phyloP scores from a whole-genome alignment of 345 rosid species.

The Populus euphratica region DNA sequence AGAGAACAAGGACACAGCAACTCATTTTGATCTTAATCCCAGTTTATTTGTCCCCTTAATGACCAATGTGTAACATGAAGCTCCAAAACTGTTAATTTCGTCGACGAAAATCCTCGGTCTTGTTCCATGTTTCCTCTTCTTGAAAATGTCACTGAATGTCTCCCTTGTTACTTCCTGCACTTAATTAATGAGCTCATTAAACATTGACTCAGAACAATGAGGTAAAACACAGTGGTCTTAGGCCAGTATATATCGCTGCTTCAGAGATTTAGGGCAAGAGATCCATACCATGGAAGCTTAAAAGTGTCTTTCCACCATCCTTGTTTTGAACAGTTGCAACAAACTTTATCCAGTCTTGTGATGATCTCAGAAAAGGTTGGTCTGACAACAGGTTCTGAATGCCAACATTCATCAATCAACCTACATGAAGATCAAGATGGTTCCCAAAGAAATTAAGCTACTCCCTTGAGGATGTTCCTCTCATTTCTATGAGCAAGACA shows the following conservation, averaged over 20 bases:
- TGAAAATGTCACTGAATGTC: neutral
- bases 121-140: neutral
- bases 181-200: too few relatives aligned
- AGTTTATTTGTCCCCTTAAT: neutral
- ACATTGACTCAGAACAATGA: neutral
- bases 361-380: conserved; percentile 83
- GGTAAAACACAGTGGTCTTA: neutral
- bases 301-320: conserved; percentile 97
- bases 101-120: neutral
- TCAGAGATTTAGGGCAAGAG: conserved; percentile 1
- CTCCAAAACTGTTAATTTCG: neutral
- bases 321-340: conserved; percentile 66
- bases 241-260: neutral
- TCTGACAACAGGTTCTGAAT: conserved; percentile 49
- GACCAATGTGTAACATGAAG: neutral
- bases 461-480: too few relatives aligned
- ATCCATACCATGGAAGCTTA: conserved; percentile 87
- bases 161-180: neutral
- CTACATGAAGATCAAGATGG: conserved; percentile 31
- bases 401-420: conserved; percentile 93
- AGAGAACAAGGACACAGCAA: neutral
- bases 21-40: neutral
- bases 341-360: conserved; percentile 70
- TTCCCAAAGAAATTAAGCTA: neutral
- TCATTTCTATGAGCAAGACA: too few relatives aligned